Conservation (phyloP, 2,329 filamentous ascomycete species). For the Didymella pinodella region DNA sequence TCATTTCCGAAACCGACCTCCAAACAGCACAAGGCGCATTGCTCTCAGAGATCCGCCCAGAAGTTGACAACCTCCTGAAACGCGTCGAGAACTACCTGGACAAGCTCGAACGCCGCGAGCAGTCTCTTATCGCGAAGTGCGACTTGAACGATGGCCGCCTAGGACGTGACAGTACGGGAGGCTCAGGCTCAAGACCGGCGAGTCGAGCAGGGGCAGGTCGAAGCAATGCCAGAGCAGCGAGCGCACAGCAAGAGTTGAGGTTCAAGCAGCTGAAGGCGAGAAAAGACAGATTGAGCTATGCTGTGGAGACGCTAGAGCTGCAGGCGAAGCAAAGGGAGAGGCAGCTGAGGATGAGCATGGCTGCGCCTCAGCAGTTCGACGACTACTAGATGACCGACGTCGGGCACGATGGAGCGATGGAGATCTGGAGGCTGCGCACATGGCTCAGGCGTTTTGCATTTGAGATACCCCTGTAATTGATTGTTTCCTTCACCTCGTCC, state of each 20-base stretch:
- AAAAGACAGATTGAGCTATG: conserved; percentile 85
- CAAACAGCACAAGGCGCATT: conserved; percentile 83
- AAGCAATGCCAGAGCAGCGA: conserved; percentile 45
- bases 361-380: conserved; percentile 55
- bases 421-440: neutral
- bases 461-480: conserved; percentile 38
- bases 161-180: conserved; percentile 46
- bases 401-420: neutral
- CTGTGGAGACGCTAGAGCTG: conserved; percentile 83
- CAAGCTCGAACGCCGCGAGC: conserved; percentile 81
- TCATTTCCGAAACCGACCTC: conserved; percentile 85
- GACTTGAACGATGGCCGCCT: conserved; percentile 82
- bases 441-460: conserved; percentile 35
- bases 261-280: conserved; percentile 77
- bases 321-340: conserved; percentile 81
- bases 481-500: neutral
- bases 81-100: conserved; percentile 86
- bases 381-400: conserved; percentile 35
- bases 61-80: conserved; percentile 78
- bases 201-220: conserved; percentile 34
- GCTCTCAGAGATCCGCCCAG: conserved; percentile 88
- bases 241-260: conserved; percentile 62
- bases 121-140: conserved; percentile 80
- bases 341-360: conserved; percentile 77
- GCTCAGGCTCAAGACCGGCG: conserved; percentile 35